A percentile compares a stretch with the other conserved stretches of the same genome.
phyloP scores from a whole-genome alignment of 1,284 basidiomycete species.

The Cutaneotrichosporon cavernicola region DNA sequence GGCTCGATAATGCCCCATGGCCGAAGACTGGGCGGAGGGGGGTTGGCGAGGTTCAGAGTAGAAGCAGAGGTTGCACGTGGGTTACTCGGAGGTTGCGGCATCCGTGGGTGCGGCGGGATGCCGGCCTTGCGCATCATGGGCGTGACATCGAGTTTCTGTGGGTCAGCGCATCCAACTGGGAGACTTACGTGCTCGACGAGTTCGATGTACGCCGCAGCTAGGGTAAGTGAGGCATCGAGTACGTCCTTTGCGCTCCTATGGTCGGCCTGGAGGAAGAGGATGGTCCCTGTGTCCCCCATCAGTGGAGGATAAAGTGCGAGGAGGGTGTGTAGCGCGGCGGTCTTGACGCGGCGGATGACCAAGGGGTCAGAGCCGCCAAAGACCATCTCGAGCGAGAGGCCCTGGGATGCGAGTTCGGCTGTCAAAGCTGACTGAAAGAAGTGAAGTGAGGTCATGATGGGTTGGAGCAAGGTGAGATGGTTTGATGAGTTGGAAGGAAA shows the following conservation, averaged over 20 bases:
- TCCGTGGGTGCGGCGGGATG: not conserved
- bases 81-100: not conserved
- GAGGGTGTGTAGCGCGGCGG: not conserved
- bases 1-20: not conserved
- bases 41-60: not conserved
- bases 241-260: not conserved
- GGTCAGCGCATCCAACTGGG: not conserved
- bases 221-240: not conserved
- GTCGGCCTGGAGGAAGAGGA: not conserved
- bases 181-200: not conserved
- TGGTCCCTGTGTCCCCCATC: not conserved
- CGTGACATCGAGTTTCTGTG: not conserved
- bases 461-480: not conserved
- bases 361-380: not conserved
- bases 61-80: not conserved
- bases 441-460: constrained; percentile 1
- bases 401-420: not conserved
- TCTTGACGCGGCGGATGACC: not conserved
- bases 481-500: not conserved
- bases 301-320: not conserved
- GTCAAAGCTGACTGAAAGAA: not conserved
- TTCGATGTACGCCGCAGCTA: not conserved
- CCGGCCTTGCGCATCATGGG: not conserved
- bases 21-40: not conserved
- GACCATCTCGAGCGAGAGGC: not conserved